These are phyloP conservation scores for Lumnitzera racemosa DNA, from an alignment of 345 rosid species.

Conservation along the genomic window DNA sequence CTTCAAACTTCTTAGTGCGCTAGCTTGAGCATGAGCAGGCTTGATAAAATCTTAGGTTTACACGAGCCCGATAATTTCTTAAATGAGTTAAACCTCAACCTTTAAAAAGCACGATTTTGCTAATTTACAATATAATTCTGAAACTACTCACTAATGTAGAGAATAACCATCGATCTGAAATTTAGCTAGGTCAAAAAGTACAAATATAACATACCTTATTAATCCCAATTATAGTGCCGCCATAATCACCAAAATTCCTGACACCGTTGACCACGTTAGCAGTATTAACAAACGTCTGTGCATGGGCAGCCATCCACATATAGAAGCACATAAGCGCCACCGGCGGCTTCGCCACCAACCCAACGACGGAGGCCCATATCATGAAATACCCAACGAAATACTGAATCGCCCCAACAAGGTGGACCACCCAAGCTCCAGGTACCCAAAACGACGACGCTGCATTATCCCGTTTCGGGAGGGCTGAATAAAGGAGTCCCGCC, in stretches of 20 bases:
- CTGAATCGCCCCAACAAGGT: slow-evolving; percentile 53
- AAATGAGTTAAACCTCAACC: too few relatives aligned
- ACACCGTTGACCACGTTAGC: slow-evolving; percentile 75
- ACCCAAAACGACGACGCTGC: slow-evolving; percentile 9
- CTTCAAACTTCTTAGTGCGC: too few relatives aligned
- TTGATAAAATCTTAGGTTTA: too few relatives aligned
- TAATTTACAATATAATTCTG: too few relatives aligned
- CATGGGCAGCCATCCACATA: slow-evolving; percentile 61
- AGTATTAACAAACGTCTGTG: slow-evolving; percentile 69
- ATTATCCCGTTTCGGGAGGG: slow-evolving; percentile 20
- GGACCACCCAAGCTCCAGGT: slow-evolving; percentile 75
- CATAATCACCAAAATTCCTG: slow-evolving; percentile 51
- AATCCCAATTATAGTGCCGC: slow-evolving; percentile 84
- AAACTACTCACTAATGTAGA: too few relatives aligned
- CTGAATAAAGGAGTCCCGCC: slow-evolving; percentile 69
- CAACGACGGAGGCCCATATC: slow-evolving; percentile 80
- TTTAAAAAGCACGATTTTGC: too few relatives aligned
- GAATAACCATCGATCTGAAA: too few relatives aligned
- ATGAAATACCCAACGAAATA: slow-evolving; percentile 66
- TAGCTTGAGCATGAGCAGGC: too few relatives aligned
- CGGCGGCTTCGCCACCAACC: slow-evolving; percentile 52
- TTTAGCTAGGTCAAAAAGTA: too few relatives aligned
- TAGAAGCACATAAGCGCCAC: slow-evolving; percentile 68
- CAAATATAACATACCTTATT: slow-evolving; percentile 47
- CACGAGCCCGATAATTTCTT: too few relatives aligned